Evolutionary conservation across 345 rosid genomes (phyloP).

Genomic region (Gossypium anomalum): DNA sequence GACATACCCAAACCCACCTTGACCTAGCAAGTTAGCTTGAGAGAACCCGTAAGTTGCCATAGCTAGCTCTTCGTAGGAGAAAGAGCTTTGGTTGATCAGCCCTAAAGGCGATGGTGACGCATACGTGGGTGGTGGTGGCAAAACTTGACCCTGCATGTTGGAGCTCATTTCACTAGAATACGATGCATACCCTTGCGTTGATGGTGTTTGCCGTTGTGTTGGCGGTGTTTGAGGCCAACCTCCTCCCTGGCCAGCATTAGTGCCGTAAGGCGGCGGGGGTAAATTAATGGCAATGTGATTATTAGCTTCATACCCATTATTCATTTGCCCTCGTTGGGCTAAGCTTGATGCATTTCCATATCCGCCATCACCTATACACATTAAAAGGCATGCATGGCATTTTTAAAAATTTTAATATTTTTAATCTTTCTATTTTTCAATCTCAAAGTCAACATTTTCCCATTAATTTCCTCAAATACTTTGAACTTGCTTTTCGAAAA

Average conservation of each 20-base stretch:
- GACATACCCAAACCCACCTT: constrained; percentile 88
- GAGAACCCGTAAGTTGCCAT: constrained; percentile 67
- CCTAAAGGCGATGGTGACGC: constrained; percentile 43
- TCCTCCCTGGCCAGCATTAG: constrained; percentile 22
- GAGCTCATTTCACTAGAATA: constrained; percentile 41
- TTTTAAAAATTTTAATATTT: background rate
- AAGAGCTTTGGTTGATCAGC: constrained; percentile 46
- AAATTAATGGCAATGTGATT: constrained; percentile 23
- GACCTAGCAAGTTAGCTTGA: constrained; percentile 56
- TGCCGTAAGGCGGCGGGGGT: constrained; percentile 38
- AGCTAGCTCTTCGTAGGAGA: constrained; percentile 65
- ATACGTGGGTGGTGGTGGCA: constrained; percentile 57
- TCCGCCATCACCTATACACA: constrained; percentile 28
- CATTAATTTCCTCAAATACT: no score
- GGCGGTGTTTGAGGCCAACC: constrained; percentile 35
- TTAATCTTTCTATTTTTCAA: no score
- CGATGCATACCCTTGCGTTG: constrained; percentile 26
- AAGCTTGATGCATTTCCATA: constrained; percentile 28
- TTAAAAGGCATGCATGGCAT: background rate
- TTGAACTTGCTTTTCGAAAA: no score
- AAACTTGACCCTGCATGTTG: constrained; percentile 33
- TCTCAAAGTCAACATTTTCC: no score
- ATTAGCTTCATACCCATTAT: background rate
- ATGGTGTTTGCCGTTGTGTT: constrained; percentile 26
- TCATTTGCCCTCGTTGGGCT: constrained; percentile 13